phyloP scores from a whole-genome alignment of 2,329 filamentous ascomycete genomes.

The Lachnellula occidentalis region DNA sequence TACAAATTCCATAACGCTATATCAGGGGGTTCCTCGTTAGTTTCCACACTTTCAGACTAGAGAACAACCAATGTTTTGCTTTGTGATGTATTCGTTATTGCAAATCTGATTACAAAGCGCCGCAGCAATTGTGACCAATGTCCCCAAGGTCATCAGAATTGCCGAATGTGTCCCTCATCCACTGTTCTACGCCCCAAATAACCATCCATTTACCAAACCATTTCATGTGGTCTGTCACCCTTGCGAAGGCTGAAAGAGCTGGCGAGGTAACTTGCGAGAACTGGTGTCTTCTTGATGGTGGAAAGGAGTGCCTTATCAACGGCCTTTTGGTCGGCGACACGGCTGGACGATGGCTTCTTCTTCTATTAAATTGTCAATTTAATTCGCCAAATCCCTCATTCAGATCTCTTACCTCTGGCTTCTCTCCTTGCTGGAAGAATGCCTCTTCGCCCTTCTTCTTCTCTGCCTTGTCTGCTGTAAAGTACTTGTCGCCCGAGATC shows the following conservation, averaged over 20 bases:
- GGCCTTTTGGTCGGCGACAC: slow-evolving; percentile 96
- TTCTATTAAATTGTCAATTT: slow-evolving; percentile 56
- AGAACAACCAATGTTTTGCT: slow-evolving; percentile 19
- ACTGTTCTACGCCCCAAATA: slow-evolving; percentile 32
- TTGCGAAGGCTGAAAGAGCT: slow-evolving; percentile 98
- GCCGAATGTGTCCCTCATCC: slow-evolving; percentile 49
- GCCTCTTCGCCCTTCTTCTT: slow-evolving; percentile 97
- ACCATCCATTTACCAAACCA: slow-evolving; percentile 78
- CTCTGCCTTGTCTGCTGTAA: slow-evolving; percentile 88
- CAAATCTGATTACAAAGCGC: slow-evolving; percentile 35
- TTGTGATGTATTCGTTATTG: slow-evolving; percentile 32
- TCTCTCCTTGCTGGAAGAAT: slow-evolving; percentile 99
- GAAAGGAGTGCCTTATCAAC: slow-evolving; percentile 94
- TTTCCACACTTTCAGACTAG: not conserved
- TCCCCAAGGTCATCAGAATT: slow-evolving; percentile 62
- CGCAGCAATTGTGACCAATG: slow-evolving; percentile 50
- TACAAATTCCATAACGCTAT: not conserved
- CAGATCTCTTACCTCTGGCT: slow-evolving; percentile 71
- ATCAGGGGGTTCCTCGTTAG: not conserved
- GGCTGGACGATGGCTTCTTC: slow-evolving; percentile 90
- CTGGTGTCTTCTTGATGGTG: slow-evolving; percentile 97
- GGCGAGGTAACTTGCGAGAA: slow-evolving; percentile 88
- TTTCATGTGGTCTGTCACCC: slow-evolving; percentile 99
- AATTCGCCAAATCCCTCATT: not conserved
- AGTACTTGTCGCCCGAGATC: slow-evolving; percentile 75